Percentiles rank a stretch among this genome's conserved stretches.
Evolutionary conservation across 139 green algal species (phyloP).

Genomic region (Chlorella sp.): DNA sequence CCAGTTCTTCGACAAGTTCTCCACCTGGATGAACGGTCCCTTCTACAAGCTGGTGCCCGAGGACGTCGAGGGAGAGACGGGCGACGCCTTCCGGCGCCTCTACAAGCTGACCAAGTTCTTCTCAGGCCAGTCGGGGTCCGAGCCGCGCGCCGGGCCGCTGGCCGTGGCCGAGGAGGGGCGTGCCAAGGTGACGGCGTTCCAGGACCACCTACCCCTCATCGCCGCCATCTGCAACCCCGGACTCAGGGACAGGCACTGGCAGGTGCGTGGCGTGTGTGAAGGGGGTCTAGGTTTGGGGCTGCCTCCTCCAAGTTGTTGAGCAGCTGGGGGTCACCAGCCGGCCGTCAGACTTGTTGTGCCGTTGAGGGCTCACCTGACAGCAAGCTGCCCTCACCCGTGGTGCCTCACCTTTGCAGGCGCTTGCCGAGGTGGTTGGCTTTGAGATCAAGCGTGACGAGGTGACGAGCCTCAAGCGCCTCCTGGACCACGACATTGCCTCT

Average conservation of each 20-base stretch:
- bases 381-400: too few species aligned
- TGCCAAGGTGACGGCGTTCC: slow-evolving; percentile 36
- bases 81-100: slow-evolving; percentile 54
- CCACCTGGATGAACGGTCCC: slow-evolving; percentile 61
- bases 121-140: slow-evolving; percentile 15
- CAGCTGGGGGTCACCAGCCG: too few species aligned
- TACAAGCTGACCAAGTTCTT: slow-evolving; percentile 72
- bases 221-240: slow-evolving; percentile 67
- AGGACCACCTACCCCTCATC: slow-evolving; percentile 58
- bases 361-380: too few species aligned
- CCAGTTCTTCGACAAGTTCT: slow-evolving; percentile 52
- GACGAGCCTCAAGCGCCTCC: slow-evolving; percentile 49
- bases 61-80: slow-evolving; percentile 54
- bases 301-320: too few species aligned
- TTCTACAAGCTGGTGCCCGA: slow-evolving; percentile 70
- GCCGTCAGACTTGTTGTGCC: too few species aligned
- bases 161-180: slow-evolving; percentile 46
- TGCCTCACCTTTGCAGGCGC: slow-evolving; percentile 15
- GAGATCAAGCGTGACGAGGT: slow-evolving; percentile 62
- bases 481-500: slow-evolving; percentile 57
- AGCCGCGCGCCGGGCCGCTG: slow-evolving; percentile 19
- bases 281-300: too few species aligned
- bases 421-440: slow-evolving; percentile 62
- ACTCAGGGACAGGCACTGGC: slow-evolving; percentile 70
- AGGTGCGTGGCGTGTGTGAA: too few species aligned